A percentile compares a stretch with the other conserved stretches of the same genome.
Evolutionary conservation across 441 rosid species (phyloP).

Genomic region (Theobroma grandiflorum): DNA sequence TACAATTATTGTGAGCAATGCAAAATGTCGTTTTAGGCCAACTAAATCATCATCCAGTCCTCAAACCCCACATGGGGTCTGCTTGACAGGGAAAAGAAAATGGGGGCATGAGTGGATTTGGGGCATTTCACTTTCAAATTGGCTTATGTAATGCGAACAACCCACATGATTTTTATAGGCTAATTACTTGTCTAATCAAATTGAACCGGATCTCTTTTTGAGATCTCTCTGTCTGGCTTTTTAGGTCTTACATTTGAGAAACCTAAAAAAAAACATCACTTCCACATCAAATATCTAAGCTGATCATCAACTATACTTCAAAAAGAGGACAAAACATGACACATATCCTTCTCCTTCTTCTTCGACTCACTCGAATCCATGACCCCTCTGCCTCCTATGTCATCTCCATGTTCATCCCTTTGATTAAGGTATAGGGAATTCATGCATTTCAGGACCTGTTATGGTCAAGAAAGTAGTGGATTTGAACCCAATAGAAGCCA

Average conservation of each 20-base stretch:
- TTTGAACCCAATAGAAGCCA: neutral
- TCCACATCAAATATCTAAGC: slow-evolving; percentile 16
- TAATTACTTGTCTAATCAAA: slow-evolving; percentile 50
- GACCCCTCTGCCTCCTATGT: neutral
- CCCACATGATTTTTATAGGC: slow-evolving; percentile 51
- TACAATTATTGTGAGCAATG: slow-evolving; percentile 14
- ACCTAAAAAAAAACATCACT: slow-evolving; percentile 24
- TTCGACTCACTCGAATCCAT: neutral
- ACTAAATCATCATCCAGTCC: slow-evolving; percentile 12
- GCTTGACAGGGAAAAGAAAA: slow-evolving; percentile 27
- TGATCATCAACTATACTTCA: neutral
- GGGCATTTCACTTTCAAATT: slow-evolving; percentile 31
- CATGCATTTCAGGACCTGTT: neutral
- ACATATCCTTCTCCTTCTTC: neutral
- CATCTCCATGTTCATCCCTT: neutral
- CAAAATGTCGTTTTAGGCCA: slow-evolving; percentile 31
- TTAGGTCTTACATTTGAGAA: slow-evolving; percentile 21
- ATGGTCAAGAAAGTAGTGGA: neutral
- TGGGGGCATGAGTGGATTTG: slow-evolving; percentile 24
- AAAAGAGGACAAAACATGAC: neutral
- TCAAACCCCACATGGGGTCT: slow-evolving; percentile 34
- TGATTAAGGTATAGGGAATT: neutral
- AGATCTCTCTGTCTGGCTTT: slow-evolving; percentile 39
- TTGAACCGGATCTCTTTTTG: slow-evolving; percentile 46
- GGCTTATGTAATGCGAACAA: slow-evolving; percentile 39